These are phyloP conservation scores for Malassezia furfur DNA, from an alignment of 1,284 basidiomycete species.

Conservation along the genomic window DNA sequence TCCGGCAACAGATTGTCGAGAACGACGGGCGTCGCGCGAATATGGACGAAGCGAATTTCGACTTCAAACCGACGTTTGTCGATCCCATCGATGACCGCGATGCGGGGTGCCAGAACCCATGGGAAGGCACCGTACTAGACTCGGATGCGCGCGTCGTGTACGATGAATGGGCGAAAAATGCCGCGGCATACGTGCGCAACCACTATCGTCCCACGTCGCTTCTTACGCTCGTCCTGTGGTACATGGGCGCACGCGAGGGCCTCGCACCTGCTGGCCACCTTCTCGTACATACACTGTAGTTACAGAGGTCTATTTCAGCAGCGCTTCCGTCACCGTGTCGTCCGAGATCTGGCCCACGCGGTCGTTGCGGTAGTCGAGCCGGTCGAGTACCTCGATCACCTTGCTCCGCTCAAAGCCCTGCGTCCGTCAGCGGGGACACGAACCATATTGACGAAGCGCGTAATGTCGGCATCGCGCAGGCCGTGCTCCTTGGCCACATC, in stretches of 20 bases:
- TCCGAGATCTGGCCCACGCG: constrained; percentile 28
- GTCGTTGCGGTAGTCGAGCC: constrained; percentile 79
- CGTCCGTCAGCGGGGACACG: constrained; percentile 6
- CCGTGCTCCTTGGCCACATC: constrained; percentile 33
- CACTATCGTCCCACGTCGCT: background rate
- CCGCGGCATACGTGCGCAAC: background rate
- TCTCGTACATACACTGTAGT: constrained; percentile 7
- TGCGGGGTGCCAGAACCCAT: background rate
- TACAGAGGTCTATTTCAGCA: constrained; percentile 14
- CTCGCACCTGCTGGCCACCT: constrained; percentile 10
- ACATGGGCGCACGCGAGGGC: constrained; percentile 5
- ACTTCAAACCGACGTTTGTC: constrained; percentile 5
- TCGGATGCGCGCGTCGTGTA: constrained; percentile 6
- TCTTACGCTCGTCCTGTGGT: constrained; percentile 11
- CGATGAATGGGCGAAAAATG: background rate
- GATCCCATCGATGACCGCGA: constrained; percentile 1
- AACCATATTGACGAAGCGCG: constrained; percentile 49
- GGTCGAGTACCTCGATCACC: constrained; percentile 78
- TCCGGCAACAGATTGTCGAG: background rate
- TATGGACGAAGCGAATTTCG: background rate
- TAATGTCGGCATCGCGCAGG: constrained; percentile 51
- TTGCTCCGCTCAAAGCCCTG: constrained; percentile 60
- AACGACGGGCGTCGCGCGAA: background rate
- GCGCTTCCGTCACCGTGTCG: constrained; percentile 19
- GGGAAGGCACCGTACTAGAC: constrained; percentile 12